phyloP scores from a whole-genome alignment of 1,139 yeast species.

The Diutina neorugosa region DNA sequence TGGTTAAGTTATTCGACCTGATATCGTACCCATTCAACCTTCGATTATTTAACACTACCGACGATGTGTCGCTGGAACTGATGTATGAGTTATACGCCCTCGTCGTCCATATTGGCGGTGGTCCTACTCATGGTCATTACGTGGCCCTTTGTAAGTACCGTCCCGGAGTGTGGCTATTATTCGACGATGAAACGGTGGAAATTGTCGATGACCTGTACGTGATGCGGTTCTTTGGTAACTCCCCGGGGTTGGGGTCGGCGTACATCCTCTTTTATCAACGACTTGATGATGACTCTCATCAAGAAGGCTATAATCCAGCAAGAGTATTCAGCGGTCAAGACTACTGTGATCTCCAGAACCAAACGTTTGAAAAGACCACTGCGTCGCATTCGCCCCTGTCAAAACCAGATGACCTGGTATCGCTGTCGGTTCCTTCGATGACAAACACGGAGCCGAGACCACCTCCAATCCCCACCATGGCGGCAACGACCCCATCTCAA shows the following conservation, averaged over 20 bases:
- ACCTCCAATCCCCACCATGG: background rate
- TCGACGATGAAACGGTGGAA: slow-evolving; percentile 93
- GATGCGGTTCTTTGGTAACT: slow-evolving; percentile 78
- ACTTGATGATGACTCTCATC: background rate
- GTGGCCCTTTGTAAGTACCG: slow-evolving; percentile 76
- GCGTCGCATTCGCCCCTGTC: background rate
- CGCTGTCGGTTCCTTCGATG: background rate
- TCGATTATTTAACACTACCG: slow-evolving; percentile 63
- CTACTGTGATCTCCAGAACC: background rate
- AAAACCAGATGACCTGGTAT: background rate
- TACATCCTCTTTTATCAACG: slow-evolving; percentile 64
- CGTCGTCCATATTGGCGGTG: slow-evolving; percentile 93
- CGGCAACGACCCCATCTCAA: background rate
- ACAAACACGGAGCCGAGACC: background rate
- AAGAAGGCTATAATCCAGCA: background rate
- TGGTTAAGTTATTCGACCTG: slow-evolving; percentile 72
- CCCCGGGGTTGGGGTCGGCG: slow-evolving; percentile 83
- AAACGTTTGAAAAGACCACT: background rate
- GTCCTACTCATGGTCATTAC: slow-evolving; percentile 96
- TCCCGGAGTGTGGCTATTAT: slow-evolving; percentile 76
- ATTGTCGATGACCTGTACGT: slow-evolving; percentile 77
- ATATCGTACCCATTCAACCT: slow-evolving; percentile 70
- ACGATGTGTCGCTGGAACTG: slow-evolving; percentile 21
- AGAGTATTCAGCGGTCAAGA: background rate
- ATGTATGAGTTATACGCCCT: slow-evolving; percentile 70